Evolutionary conservation across 2,329 filamentous ascomycete species (phyloP), one percentile per base, ranked within the genome.

Genomic region (Aspergillus melleus): DNA sequence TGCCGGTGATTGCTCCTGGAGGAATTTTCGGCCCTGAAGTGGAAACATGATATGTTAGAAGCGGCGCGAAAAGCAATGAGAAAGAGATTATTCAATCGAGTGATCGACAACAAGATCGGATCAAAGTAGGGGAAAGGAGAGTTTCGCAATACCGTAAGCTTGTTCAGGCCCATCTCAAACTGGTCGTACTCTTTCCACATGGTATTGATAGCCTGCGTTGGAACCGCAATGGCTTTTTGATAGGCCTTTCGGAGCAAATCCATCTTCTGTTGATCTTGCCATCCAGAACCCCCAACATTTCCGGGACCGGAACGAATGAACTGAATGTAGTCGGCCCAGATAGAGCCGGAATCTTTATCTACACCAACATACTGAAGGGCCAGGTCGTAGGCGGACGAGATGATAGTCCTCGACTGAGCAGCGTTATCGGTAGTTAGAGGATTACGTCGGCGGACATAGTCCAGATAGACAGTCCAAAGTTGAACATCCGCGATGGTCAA

Each of bases 181-280:
- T 91, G 88, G 74, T 98, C 93, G 72, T 99, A 99, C 71, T 99
- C 94, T 74, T 96, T 96, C 96, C 95, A 99, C 14, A 99, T 80
- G 55, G 84, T 85, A 70, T 94, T 91, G 52, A 96, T 86, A 32
- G 89, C 90, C 57, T 89, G 86, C 64, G 92, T 96, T 4, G 96
- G 96, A 44, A 97, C 86, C 65, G 87, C 88, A 59, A 97, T 91
- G 14, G 94, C 94, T 55, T 89, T 89, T 70, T 97, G 93, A 74
- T 97, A 99, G 0, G 91, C 90, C 74, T 96, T 96, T 61, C 95
- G 89, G 54, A 99, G 79, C 67, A 90, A 83, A 69, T 99, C 95
- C 90, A 96, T 96, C 82, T 99, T 99, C 73, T 98, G 95, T 77
- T 94, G 90, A 72, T 98, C 95, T 76, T 98, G 93, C 96, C 95